Base-by-base conservation (phyloP, 306 rosid genomes). In the Glycyrrhiza uralensis region DNA sequence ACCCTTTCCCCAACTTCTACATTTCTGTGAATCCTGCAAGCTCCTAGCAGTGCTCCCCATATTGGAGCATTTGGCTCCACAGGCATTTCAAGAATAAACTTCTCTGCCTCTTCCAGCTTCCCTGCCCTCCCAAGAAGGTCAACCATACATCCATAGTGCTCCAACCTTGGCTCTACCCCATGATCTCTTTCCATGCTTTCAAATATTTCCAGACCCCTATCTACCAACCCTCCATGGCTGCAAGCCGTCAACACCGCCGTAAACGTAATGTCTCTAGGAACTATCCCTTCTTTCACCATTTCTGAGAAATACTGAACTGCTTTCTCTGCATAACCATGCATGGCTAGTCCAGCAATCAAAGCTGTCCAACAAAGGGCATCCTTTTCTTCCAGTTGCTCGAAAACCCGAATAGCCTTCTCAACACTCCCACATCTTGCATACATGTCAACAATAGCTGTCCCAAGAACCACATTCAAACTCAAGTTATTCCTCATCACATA, bases 21-120 rank as follows among this genome's bases (percentile, higher is more conserved):
- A 71, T 83, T 79, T 73, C 62, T 79, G 49, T 83, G 84, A 75
- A 83, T 79, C 45, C 87, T 67, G 64, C 87, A 75, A 49, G 84
- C 84, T 66, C 87, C 84, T 30, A 79, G 64, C 79, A 83, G 11
- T 38, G 87, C 87, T 20, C 87, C 76, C 87, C 82, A 83, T 71
- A 83, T 36, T 6, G 84, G 82, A 59, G 84, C 79, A 76, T 79
- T 79, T 7, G 84, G 84, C 77, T 75, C 66, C 74, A 83, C 65
- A 5, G 87, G 81, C 84, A 83, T 83, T 59, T 83, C 81, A 35
- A 17, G 82, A 66, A 83, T 66, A 65, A 75, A 83, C 7, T 71
- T 83, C 79, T 83, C 87, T 2, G 87, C 84, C 72, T 79, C 87
- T 20, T 58, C 74, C 52, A 83, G 50, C 61, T 75, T 83, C 52